Conservation (phyloP, 805 yeast species). For the Peterozyma toletana region DNA sequence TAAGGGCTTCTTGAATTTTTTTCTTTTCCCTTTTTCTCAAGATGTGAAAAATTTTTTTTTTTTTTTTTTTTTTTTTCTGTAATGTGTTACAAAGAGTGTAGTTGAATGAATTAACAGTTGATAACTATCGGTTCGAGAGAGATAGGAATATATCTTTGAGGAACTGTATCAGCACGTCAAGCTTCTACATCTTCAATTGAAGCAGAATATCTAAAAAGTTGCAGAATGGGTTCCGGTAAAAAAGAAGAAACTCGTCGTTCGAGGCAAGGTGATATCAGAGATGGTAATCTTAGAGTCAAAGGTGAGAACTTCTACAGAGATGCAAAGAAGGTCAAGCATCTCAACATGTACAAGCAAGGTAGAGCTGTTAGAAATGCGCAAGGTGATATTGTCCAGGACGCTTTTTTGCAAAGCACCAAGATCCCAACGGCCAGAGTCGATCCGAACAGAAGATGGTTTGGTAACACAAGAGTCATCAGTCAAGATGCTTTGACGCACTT, state of each 20-base stretch:
- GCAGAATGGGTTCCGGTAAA: constrained; percentile 82
- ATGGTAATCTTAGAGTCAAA: constrained; percentile 87
- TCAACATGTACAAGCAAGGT: constrained; percentile 91
- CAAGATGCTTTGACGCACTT: constrained; percentile 94
- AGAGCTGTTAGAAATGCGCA: constrained; percentile 78
- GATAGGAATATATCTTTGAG: too few relatives aligned
- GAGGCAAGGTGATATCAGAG: constrained; percentile 75
- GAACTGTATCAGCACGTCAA: too few relatives aligned
- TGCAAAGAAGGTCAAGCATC: constrained; percentile 83
- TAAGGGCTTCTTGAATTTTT: too few relatives aligned
- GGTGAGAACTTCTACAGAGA: constrained; percentile 97
- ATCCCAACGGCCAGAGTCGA: constrained; percentile 89
- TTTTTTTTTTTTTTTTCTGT: too few relatives aligned
- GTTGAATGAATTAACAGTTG: too few relatives aligned
- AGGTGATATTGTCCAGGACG: constrained; percentile 85
- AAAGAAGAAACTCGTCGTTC: constrained; percentile 84
- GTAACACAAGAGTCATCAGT: constrained; percentile 93
- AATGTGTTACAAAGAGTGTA: too few relatives aligned
- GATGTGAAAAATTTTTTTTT: too few relatives aligned
- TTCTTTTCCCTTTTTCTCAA: too few relatives aligned
- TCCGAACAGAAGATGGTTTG: constrained; percentile 97
- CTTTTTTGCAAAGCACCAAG: constrained; percentile 80
- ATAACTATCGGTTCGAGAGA: too few relatives aligned
- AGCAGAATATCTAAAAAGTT: neutral
- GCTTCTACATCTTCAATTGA: too few relatives aligned